Conservation (phyloP, 345 rosid species). For the Boechera stricta region DNA sequence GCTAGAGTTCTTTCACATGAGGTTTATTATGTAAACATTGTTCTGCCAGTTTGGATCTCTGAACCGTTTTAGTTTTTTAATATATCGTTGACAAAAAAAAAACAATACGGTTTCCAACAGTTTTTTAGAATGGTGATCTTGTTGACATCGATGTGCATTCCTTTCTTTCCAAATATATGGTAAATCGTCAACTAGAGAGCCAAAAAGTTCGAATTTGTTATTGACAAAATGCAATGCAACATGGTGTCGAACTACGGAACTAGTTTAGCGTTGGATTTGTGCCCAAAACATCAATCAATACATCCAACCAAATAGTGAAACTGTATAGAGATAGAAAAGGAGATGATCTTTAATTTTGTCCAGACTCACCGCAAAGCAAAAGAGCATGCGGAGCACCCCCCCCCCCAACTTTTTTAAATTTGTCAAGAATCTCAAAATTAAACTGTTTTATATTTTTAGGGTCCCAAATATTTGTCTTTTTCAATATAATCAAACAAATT, state of each 20-base stretch:
- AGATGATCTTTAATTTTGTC: neutral
- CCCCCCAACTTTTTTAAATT: neutral
- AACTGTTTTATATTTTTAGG: neutral
- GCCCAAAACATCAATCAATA: neutral
- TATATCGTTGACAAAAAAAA: too few species aligned
- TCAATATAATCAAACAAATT: neutral
- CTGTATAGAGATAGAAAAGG: neutral
- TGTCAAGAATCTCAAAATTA: neutral
- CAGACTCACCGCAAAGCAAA: neutral
- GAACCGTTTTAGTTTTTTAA: too few species aligned
- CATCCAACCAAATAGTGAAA: neutral
- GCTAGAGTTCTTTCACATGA: too few species aligned
- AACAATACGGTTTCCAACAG: too few species aligned
- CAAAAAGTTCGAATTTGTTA: neutral
- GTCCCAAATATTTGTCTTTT: conserved; percentile 16
- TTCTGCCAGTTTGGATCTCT: too few species aligned
- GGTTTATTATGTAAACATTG: too few species aligned
- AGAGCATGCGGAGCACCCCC: neutral
- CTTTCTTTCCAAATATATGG: neutral
- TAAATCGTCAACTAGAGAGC: neutral
- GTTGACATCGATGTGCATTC: too few species aligned
- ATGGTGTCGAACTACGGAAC: neutral
- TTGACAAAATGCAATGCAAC: neutral
- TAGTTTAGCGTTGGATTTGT: neutral
- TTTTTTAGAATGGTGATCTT: too few species aligned